Base-by-base conservation (phyloP, 345 rosid species). In the Combretum micranthum region DNA sequence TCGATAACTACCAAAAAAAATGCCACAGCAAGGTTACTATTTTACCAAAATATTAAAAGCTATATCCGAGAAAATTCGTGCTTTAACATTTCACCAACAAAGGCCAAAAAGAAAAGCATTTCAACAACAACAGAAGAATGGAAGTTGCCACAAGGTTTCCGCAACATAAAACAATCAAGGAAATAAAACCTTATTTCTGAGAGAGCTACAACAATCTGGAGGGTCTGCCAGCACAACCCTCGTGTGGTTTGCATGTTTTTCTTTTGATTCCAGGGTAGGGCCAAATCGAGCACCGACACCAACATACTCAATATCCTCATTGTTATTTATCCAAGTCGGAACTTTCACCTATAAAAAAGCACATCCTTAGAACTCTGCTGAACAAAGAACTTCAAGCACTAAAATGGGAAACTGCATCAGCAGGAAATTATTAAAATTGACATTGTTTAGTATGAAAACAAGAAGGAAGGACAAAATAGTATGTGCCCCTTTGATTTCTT, bases 221-320 rank as follows among this genome's bases (percentile, higher is more conserved):
- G 97, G 97, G 55, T 89, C 92, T 25, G 95, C 84, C 44, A 86
- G 48, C 53, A 75, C 78, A 61, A 89, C 81, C 59, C 43, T 69
- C 13, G 77, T 77, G 52, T 60, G 74, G 44, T 73, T 82, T 51
- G 95, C 95, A 67, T 82, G 88, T 54, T 82, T 89, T 74, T 89
- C 97, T 71, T 86, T 81, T 0, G 95, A 77, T 64, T 82, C 97
- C 78, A 89, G 78, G 15, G 95, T 84, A 32, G 63, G 81, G 50
- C 97, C 97, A 62, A 89, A 89, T 45, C 97, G 85, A 69, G 97
- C 97, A 62, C 97, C 95, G 53, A 89, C 87, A 49, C 97, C 97
- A 69, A 86, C 97, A 68, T 81, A 89, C 72, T 89, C 97, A 59
- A 64, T 51, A 5, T 70, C 67, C 69, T 77, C 88, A 15, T 66